A percentile compares a stretch with the other conserved stretches of the same genome.
phyloP scores from a whole-genome alignment of 768 basidiomycete species.

The Galerina marginata region DNA sequence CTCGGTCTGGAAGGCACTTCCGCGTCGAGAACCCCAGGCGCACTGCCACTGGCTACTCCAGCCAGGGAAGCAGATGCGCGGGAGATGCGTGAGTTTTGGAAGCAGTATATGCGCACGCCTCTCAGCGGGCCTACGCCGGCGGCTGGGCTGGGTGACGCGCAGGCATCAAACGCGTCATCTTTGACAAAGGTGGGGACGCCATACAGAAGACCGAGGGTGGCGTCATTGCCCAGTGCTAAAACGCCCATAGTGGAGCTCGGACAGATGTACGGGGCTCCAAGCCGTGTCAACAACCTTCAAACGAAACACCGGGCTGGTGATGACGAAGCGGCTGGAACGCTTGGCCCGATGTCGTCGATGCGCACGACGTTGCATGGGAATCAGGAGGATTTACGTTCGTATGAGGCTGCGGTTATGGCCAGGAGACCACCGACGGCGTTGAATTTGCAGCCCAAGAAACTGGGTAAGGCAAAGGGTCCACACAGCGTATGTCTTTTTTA shows the following conservation, averaged over 20 bases:
- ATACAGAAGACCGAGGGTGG: constrained; percentile 56
- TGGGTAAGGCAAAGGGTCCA: constrained; percentile 9
- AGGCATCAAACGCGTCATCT: neutral
- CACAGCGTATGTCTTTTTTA: constrained; percentile 5
- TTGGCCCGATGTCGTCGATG: constrained; percentile 36
- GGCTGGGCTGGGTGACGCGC: neutral
- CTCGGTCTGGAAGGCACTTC: constrained; percentile 7
- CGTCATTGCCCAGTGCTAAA: constrained; percentile 71
- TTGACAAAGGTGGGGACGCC: constrained; percentile 6
- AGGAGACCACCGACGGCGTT: constrained; percentile 64
- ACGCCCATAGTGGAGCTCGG: constrained; percentile 56
- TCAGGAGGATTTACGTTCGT: constrained; percentile 69
- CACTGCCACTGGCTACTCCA: constrained; percentile 20
- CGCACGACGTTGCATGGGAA: constrained; percentile 46
- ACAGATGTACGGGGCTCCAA: constrained; percentile 19
- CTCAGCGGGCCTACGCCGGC: constrained; percentile 30
- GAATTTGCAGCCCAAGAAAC: constrained; percentile 55
- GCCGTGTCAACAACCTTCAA: constrained; percentile 9
- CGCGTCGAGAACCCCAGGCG: neutral
- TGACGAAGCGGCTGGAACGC: constrained; percentile 17
- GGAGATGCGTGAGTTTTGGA: constrained; percentile 77
- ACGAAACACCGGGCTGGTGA: constrained; percentile 22
- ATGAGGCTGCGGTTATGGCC: constrained; percentile 78
- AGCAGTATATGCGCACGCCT: constrained; percentile 74
- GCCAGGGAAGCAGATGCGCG: constrained; percentile 35